Evolutionary conservation across 352 stramenopile species (phyloP).

Genomic region (Plasmopara halstedii): DNA sequence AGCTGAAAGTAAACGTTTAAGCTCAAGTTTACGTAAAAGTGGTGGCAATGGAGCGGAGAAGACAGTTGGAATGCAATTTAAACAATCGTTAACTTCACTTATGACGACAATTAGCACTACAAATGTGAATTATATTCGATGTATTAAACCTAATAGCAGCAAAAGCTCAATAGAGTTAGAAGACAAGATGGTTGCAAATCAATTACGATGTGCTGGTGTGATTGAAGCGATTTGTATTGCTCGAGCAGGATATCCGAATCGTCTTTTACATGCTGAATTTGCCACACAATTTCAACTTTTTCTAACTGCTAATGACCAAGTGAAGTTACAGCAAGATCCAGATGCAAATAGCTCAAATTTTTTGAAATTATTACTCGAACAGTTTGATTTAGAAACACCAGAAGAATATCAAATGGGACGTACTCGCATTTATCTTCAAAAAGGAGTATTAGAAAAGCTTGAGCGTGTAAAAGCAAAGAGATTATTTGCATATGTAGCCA

Average conservation of each 20-base stretch:
- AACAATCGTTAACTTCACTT: constrained; percentile 50
- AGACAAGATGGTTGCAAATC: constrained; percentile 65
- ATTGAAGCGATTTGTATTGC: constrained; percentile 75
- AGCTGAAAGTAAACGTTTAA: constrained; percentile 14
- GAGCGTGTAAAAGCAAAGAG: constrained; percentile 58
- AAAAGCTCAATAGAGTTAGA: constrained; percentile 61
- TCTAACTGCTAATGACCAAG: constrained; percentile 33
- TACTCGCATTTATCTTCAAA: constrained; percentile 85
- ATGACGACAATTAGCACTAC: constrained; percentile 73
- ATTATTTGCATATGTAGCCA: constrained; percentile 50
- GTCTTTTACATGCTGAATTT: constrained; percentile 71
- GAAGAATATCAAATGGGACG: constrained; percentile 76
- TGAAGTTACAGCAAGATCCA: constrained; percentile 18
- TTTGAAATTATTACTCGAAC: too few relatives aligned
- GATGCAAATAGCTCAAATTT: constrained; percentile 17
- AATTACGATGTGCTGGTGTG: constrained; percentile 73
- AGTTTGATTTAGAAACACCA: constrained; percentile 51
- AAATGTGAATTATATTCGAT: constrained; percentile 75
- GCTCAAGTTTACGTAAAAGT: constrained; percentile 21
- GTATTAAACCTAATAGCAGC: constrained; percentile 78
- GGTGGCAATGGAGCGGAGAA: constrained; percentile 20
- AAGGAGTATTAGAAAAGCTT: constrained; percentile 66
- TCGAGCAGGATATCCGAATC: constrained; percentile 72
- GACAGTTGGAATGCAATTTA: constrained; percentile 80
- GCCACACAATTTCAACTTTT: constrained; percentile 62